These are phyloP conservation scores for Komagataella phaffii DNA, from an alignment of 805 yeast species.

Conservation along the genomic window DNA sequence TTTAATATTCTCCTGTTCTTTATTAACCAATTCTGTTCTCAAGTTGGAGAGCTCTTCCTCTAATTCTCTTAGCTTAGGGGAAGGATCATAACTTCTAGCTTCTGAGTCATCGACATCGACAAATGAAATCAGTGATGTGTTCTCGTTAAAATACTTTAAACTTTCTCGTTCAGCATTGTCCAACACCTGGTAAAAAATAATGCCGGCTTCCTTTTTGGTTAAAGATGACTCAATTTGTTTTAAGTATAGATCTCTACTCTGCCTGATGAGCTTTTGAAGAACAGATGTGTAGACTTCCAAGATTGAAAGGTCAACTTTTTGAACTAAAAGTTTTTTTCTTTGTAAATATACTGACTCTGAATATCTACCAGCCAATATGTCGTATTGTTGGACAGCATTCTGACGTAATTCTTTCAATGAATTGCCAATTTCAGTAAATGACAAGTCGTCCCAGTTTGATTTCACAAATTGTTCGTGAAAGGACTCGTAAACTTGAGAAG, in stretches of 20 bases:
- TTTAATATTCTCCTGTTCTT: constrained; percentile 28
- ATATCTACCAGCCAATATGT: constrained; percentile 67
- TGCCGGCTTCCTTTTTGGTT: neutral
- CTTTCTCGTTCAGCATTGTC: constrained; percentile 10
- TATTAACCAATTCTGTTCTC: constrained; percentile 18
- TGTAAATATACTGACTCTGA: constrained; percentile 50
- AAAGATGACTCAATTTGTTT: constrained; percentile 7
- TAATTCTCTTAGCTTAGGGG: constrained; percentile 17
- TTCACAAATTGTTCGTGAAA: constrained; percentile 23
- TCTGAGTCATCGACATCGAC: constrained; percentile 14
- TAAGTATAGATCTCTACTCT: constrained; percentile 17
- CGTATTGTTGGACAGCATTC: constrained; percentile 40
- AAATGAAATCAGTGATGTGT: constrained; percentile 19
- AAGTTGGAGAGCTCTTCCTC: constrained; percentile 15
- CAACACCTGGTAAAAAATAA: constrained; percentile 12
- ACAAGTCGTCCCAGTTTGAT: constrained; percentile 5
- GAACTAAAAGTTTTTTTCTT: constrained; percentile 35
- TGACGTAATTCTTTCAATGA: constrained; percentile 28
- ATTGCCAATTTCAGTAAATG: constrained; percentile 23
- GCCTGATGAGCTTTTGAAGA: constrained; percentile 22
- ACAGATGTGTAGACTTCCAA: constrained; percentile 28
- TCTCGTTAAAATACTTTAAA: constrained; percentile 12
- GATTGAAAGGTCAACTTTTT: constrained; percentile 33
- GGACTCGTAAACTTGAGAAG: constrained; percentile 32
- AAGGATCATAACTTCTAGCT: constrained; percentile 4